These are phyloP conservation scores for Trypanosoma mega DNA, from an alignment of 208 protist genomes.

Conservation along the genomic window DNA sequence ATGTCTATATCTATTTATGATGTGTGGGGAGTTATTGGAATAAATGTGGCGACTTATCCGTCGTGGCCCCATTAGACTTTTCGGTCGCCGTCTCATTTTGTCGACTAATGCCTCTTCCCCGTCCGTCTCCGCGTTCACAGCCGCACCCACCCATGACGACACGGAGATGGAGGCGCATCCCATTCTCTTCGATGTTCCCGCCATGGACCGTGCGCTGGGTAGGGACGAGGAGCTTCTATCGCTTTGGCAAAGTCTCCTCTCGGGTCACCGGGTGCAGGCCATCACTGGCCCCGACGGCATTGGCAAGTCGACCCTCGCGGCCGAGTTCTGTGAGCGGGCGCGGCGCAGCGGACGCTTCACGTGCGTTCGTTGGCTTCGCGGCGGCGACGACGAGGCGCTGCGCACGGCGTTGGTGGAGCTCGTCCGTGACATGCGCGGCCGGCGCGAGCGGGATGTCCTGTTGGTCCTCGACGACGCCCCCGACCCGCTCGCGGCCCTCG, in stretches of 20 bases:
- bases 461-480: constrained; percentile 77
- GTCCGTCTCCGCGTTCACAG: too few relatives aligned
- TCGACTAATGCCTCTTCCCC: too few relatives aligned
- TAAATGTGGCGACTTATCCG: constrained; percentile 11
- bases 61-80: not conserved
- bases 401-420: constrained; percentile 57
- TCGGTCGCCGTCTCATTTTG: not conserved
- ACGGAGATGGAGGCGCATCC: constrained; percentile 36
- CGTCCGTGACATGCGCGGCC: constrained; percentile 70
- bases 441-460: constrained; percentile 76
- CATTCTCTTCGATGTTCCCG: constrained; percentile 74
- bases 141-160: too few relatives aligned
- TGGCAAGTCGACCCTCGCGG: constrained; percentile 84
- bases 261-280: constrained; percentile 62
- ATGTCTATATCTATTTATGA: not conserved
- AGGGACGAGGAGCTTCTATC: constrained; percentile 63
- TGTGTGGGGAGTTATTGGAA: not conserved
- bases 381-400: constrained; percentile 14
- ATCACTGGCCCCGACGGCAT: constrained; percentile 77
- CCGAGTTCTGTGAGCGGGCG: constrained; percentile 77
- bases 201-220: constrained; percentile 47
- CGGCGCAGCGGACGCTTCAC: constrained; percentile 73
- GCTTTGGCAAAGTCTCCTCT: constrained; percentile 84
- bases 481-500: constrained; percentile 28
- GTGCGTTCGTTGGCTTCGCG: constrained; percentile 88